A percentile compares a stretch with the other conserved stretches of the same genome.
These are phyloP conservation scores for Ganoderma lucidum DNA, from an alignment of 1,284 basidiomycete genomes.

Conservation along the genomic window DNA sequence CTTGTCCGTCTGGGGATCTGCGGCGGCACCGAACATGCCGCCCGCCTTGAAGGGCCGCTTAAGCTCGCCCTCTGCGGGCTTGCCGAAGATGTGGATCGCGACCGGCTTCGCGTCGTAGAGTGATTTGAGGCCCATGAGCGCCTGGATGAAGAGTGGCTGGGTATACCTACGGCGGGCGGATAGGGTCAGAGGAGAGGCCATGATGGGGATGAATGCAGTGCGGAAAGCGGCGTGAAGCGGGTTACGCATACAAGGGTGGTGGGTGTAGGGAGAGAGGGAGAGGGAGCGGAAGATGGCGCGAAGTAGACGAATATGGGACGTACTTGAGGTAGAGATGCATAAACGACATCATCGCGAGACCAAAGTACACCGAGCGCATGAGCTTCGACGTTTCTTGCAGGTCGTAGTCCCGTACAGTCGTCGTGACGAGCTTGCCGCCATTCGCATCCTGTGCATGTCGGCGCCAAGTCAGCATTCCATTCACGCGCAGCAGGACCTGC, in stretches of 20 bases:
- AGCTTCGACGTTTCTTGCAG: slow-evolving; percentile 87
- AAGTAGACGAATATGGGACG: slow-evolving; percentile 11
- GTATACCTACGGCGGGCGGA: slow-evolving; percentile 62
- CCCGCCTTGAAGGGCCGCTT: slow-evolving; percentile 91
- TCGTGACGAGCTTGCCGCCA: slow-evolving; percentile 86
- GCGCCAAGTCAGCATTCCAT: background rate
- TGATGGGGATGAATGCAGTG: background rate
- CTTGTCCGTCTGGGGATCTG: slow-evolving; percentile 82
- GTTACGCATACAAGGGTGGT: background rate
- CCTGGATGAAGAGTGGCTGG: slow-evolving; percentile 92
- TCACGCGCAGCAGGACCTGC: background rate
- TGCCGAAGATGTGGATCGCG: slow-evolving; percentile 80
- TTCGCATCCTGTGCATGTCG: slow-evolving; percentile 62
- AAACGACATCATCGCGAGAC: slow-evolving; percentile 88
- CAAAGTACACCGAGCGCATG: slow-evolving; percentile 83
- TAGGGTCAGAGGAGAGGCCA: background rate
- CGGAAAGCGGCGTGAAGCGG: background rate
- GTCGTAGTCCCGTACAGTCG: slow-evolving; percentile 95
- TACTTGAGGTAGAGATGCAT: slow-evolving; percentile 86
- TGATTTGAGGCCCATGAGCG: slow-evolving; percentile 88
- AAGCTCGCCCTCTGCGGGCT: slow-evolving; percentile 85
- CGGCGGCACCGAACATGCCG: slow-evolving; percentile 71
- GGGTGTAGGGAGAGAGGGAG: background rate
- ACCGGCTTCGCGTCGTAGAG: slow-evolving; percentile 88
- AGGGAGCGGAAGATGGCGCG: background rate